A percentile compares a stretch with the other conserved stretches of the same genome.
These are phyloP conservation scores for Cinnamomum chago DNA, from an alignment of 164 flowering plant species.

Conservation along the genomic window DNA sequence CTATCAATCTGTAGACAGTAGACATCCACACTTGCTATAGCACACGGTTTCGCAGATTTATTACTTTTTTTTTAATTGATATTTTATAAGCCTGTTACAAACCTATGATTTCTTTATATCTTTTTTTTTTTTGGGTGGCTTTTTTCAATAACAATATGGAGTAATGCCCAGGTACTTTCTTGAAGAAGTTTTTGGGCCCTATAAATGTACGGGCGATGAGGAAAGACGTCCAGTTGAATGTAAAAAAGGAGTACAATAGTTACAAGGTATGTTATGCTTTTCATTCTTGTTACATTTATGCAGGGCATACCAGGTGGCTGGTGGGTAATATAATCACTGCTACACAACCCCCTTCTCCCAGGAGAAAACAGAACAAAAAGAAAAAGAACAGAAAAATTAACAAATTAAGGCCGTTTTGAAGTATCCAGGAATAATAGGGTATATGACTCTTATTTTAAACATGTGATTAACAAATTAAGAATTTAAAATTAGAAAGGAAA, in stretches of 20 bases:
- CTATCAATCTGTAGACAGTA: not conserved
- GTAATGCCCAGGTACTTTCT: slow-evolving; percentile 47
- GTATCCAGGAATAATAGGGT: no score
- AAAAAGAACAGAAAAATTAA: no score
- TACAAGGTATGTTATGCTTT: slow-evolving; percentile 52
- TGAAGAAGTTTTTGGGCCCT: slow-evolving; percentile 93
- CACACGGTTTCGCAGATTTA: not conserved
- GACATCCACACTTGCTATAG: not conserved
- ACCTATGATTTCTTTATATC: not conserved
- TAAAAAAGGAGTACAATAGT: slow-evolving; percentile 93
- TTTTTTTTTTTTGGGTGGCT: not conserved
- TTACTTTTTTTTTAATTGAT: no score
- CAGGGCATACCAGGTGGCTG: not conserved
- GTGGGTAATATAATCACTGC: not conserved
- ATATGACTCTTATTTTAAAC: no score
- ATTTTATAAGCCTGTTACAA: not conserved
- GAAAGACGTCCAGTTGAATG: slow-evolving; percentile 84
- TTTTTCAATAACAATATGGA: not conserved
- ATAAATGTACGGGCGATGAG: slow-evolving; percentile 78
- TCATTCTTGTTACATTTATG: no score
- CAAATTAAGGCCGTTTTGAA: no score
- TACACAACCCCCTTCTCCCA: no score
- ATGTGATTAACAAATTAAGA: no score
- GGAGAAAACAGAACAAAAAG: no score
- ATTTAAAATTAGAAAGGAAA: no score